These are phyloP conservation scores for Xenosphaeropsis pyriputrescens DNA, from an alignment of 2,329 filamentous ascomycete genomes.

Conservation along the genomic window DNA sequence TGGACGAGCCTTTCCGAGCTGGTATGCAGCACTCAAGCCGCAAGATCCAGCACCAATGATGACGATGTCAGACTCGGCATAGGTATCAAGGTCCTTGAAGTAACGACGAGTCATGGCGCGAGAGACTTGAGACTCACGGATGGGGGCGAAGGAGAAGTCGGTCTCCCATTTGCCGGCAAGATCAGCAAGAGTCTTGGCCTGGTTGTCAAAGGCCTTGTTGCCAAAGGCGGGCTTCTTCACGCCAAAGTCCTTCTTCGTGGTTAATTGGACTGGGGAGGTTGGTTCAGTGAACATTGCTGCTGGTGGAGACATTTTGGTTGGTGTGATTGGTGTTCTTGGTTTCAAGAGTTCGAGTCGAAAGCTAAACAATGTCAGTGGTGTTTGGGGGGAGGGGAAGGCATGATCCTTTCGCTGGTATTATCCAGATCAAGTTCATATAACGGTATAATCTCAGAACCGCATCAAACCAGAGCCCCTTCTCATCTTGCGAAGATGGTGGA, in stretches of 20 bases:
- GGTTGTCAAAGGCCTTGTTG: slow-evolving; percentile 27
- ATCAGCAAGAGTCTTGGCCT: slow-evolving; percentile 32
- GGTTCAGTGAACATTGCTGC: slow-evolving; percentile 43
- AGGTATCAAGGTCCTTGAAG: slow-evolving; percentile 77
- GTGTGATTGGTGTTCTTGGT: slow-evolving; percentile 10
- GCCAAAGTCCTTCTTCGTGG: slow-evolving; percentile 18
- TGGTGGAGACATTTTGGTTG: slow-evolving; percentile 60
- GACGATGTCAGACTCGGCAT: slow-evolving; percentile 88
- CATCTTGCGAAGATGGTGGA: slow-evolving; percentile 14
- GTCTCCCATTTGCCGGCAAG: slow-evolving; percentile 64
- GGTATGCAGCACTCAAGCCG: slow-evolving; percentile 73
- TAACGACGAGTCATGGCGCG: slow-evolving; percentile 90
- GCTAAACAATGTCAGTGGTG: slow-evolving; percentile 25
- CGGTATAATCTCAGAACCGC: slow-evolving; percentile 79
- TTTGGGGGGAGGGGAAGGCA: slow-evolving; percentile 45
- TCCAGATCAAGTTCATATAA: slow-evolving; percentile 84
- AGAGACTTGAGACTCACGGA: slow-evolving; percentile 84
- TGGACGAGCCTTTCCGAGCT: slow-evolving; percentile 67
- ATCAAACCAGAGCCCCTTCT: slow-evolving; percentile 15
- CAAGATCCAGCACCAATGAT: slow-evolving; percentile 86
- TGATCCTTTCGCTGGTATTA: slow-evolving; percentile 99
- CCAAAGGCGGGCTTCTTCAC: slow-evolving; percentile 32
- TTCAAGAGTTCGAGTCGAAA: slow-evolving; percentile 12
- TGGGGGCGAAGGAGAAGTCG: slow-evolving; percentile 65
- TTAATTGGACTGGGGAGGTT: slow-evolving; percentile 10